Percentiles rank a stretch among this genome's conserved stretches.
Evolutionary conservation across 371 early-diverging fungal genomes (phyloP).

Genomic region (Chytridium lagenaria): DNA sequence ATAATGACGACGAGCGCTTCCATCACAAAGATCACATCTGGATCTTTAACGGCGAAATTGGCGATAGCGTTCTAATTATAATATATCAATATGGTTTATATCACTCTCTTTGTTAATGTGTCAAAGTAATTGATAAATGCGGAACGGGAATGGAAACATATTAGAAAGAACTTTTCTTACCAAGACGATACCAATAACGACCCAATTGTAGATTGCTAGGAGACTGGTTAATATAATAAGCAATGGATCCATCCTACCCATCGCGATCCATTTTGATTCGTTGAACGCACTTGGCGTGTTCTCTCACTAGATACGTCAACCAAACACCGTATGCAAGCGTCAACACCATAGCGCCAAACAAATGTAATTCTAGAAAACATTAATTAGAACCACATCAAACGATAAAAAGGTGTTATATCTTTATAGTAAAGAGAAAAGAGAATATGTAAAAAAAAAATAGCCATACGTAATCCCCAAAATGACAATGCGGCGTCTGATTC

Average conservation of each 20-base stretch:
- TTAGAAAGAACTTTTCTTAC: neutral
- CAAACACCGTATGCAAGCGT: conserved; percentile 18
- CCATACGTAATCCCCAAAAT: neutral
- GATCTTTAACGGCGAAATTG: conserved; percentile 24
- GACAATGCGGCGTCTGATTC: conserved; percentile 14
- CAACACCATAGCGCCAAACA: conserved; percentile 18
- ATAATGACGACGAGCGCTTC: conserved; percentile 11
- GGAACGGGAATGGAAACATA: neutral
- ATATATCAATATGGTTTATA: no score
- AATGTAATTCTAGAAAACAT: conserved; percentile 18
- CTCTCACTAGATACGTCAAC: conserved; percentile 10
- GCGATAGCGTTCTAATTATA: conserved; percentile 13
- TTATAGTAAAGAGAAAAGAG: no score
- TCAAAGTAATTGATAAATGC: no score
- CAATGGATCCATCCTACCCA: neutral
- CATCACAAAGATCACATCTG: conserved; percentile 22
- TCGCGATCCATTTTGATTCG: conserved; percentile 30
- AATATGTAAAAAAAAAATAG: neutral
- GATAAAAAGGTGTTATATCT: no score
- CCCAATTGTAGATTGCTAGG: conserved; percentile 25
- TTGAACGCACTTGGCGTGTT: conserved; percentile 27
- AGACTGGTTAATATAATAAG: neutral
- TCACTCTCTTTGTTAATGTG: no score
- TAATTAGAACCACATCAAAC: no score
- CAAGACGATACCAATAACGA: conserved; percentile 28